Evolutionary conservation across 139 green algal genomes (phyloP), one percentile per base, ranked within the genome.

Genomic region (Chlorella sp.): DNA sequence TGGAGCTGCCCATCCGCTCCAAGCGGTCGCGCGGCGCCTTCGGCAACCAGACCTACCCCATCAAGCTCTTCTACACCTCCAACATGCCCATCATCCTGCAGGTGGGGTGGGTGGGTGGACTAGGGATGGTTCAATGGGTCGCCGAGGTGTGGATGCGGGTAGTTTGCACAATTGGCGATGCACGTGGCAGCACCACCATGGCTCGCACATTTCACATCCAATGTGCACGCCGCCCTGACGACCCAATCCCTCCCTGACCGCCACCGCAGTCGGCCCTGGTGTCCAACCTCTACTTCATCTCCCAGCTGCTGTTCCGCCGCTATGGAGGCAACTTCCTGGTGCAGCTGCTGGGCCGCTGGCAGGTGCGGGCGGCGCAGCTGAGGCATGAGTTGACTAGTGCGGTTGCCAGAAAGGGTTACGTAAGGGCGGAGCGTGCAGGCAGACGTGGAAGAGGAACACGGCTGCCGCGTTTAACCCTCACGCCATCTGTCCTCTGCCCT

Each of bases 81-180:
- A 99, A 99, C 95, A 99, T 99, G 97, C 97, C 97, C 87, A 99
- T 99, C 93, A 99, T 99, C 88, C 94, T 99, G 82, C 97, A 99
- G 91, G 80, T 51, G 36, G 26, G 69, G 24, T 11, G 51, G 51
- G 51, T 24, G 16, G 13, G 51, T 20, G 16, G 51, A 3, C 8
- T 54, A 19, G 8, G 8, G 8, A 11, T 54, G 8, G 46, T 8
- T 8, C 46, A 54, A 11, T 54, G 46, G 46, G 46, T n/a, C n/a
- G n/a, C n/a, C n/a, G n/a, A n/a, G n/a, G n/a, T n/a, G n/a, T n/a
- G n/a, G n/a, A n/a, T n/a, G n/a, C n/a, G n/a, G n/a, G n/a, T n/a
- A n/a, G n/a, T n/a, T n/a, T n/a, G n/a, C n/a, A n/a, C n/a, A n/a
- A n/a, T n/a, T n/a, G n/a, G n/a, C n/a, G n/a, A n/a, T n/a, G n/a